A percentile compares a stretch with the other conserved stretches of the same genome.
Conservation (phyloP, 2,329 filamentous ascomycete genomes). For the Podosphaera aphanis region DNA sequence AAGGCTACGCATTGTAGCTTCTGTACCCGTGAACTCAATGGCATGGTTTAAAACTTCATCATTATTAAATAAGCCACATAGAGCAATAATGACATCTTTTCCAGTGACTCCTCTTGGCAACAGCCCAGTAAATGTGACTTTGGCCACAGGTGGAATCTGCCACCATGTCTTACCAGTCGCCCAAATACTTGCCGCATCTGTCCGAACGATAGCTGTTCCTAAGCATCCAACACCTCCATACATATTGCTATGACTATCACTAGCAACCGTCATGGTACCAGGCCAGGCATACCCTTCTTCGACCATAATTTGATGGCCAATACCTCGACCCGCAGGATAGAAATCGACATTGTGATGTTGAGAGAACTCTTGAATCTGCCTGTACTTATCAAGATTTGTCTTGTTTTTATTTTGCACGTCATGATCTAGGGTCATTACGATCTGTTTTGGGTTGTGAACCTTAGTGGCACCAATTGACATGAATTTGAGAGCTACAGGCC, state of each 20-base stretch:
- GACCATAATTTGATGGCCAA: constrained; percentile 82
- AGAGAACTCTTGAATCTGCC: constrained; percentile 62
- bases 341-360: constrained; percentile 53
- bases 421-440: constrained; percentile 70
- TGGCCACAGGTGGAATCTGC: constrained; percentile 66
- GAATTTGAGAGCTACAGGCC: constrained; percentile 53
- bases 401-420: constrained; percentile 69
- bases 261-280: constrained; percentile 58
- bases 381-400: constrained; percentile 62
- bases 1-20: constrained; percentile 51
- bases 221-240: constrained; percentile 62
- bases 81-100: constrained; percentile 80
- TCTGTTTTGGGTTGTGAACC: constrained; percentile 46
- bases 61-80: constrained; percentile 68
- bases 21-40: constrained; percentile 66
- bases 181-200: constrained; percentile 72
- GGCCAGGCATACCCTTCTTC: constrained; percentile 75
- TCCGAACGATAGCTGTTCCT: constrained; percentile 64
- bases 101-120: constrained; percentile 64
- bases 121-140: constrained; percentile 52
- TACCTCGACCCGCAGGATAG: constrained; percentile 55
- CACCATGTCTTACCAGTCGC: constrained; percentile 68
- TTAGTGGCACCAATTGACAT: constrained; percentile 59
- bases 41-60: constrained; percentile 79
- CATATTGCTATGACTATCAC: constrained; percentile 56